Conservation (phyloP, 2,329 filamentous ascomycete species). For the Fusarium praegraminearum region DNA sequence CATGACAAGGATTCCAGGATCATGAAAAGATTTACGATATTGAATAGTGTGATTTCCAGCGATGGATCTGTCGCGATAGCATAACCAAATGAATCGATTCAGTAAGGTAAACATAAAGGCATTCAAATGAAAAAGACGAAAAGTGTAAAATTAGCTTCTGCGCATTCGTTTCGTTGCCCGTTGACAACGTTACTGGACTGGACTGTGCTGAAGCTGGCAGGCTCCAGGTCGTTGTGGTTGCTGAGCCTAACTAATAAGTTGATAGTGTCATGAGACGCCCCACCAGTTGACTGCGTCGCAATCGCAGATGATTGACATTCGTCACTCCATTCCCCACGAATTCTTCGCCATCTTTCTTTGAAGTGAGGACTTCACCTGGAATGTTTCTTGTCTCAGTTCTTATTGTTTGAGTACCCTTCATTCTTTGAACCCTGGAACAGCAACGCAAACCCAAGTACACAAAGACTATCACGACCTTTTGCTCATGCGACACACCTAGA, state of each 20-base stretch:
- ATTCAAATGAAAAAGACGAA: background rate
- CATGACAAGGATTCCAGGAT: slow-evolving; percentile 33
- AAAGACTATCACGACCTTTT: slow-evolving; percentile 6
- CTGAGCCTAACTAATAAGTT: slow-evolving; percentile 34
- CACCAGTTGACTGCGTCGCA: slow-evolving; percentile 34
- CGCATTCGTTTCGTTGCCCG: slow-evolving; percentile 5
- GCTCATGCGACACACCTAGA: slow-evolving; percentile 41
- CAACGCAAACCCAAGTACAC: slow-evolving; percentile 3
- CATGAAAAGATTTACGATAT: slow-evolving; percentile 17
- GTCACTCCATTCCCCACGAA: slow-evolving; percentile 46
- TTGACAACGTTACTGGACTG: slow-evolving; percentile 5
- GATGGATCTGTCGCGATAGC: background rate
- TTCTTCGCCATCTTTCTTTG: slow-evolving; percentile 34
- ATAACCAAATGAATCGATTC: background rate
- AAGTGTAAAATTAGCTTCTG: background rate
- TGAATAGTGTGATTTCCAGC: background rate
- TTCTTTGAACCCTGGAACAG: slow-evolving; percentile 2
- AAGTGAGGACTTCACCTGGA: slow-evolving; percentile 37
- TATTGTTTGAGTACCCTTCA: slow-evolving; percentile 28
- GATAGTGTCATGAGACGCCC: slow-evolving; percentile 43
- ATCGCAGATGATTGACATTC: slow-evolving; percentile 30
- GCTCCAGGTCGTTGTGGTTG: slow-evolving; percentile 26
- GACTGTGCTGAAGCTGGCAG: slow-evolving; percentile 1
- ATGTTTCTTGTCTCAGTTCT: slow-evolving; percentile 35
- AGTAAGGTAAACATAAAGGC: background rate